phyloP scores from a whole-genome alignment of 78 protist genomes.

The Emiliania huxleyi region DNA sequence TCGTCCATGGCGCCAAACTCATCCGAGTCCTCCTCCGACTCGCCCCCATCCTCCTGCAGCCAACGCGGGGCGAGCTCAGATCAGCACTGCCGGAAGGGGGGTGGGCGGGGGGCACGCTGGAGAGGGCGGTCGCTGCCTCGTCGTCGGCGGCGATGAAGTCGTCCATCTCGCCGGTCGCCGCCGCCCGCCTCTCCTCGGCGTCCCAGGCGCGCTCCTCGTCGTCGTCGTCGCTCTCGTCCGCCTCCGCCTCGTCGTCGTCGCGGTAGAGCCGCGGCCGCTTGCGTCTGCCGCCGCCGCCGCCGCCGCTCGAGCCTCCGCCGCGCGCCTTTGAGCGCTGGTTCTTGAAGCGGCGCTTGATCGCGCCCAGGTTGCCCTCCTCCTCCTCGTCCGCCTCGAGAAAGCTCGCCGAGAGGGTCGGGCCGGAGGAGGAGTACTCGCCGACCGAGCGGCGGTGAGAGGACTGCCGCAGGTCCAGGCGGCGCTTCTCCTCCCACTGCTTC shows the following conservation, averaged over 20 bases:
- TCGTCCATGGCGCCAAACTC: background rate
- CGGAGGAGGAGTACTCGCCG: background rate
- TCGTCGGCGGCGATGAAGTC: conserved; percentile 6
- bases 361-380: background rate
- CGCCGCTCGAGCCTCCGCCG: too few species aligned
- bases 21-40: background rate
- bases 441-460: background rate
- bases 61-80: background rate
- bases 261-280: too few species aligned
- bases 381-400: background rate
- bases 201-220: background rate
- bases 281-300: background rate
- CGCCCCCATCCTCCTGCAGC: background rate
- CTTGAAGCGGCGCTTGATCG: background rate
- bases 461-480: background rate
- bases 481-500: background rate
- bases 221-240: background rate
- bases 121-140: background rate
- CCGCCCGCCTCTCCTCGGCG: background rate
- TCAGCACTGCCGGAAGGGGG: too few species aligned
- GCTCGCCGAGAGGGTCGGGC: background rate
- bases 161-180: background rate
- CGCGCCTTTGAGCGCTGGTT: background rate
- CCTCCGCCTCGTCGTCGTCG: conserved; percentile 1
- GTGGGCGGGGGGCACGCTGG: background rate